These are phyloP conservation scores for Aspergillus conjunctus DNA, from an alignment of 495 filamentous ascomycete genomes.

Conservation along the genomic window DNA sequence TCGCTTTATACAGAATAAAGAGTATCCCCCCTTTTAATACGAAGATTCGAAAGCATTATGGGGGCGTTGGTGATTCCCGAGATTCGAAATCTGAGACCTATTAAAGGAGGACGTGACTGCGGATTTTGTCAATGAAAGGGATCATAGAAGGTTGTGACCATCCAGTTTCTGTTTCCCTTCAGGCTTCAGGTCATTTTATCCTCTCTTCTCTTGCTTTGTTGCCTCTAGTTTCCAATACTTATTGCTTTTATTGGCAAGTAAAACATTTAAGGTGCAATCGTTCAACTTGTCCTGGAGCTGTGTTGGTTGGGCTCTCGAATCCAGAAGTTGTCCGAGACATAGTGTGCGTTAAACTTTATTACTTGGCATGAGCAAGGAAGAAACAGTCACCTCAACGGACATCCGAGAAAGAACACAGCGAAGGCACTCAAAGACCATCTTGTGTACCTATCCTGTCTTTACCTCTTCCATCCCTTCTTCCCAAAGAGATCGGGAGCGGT, in stretches of 20 bases:
- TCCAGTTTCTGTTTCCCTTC: not conserved
- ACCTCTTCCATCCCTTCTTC: not conserved
- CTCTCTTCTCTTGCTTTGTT: not conserved
- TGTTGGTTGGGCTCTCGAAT: conserved; percentile 14
- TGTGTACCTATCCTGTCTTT: not conserved
- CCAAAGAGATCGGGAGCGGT: not conserved
- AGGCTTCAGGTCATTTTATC: not conserved
- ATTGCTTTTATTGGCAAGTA: conserved; percentile 9
- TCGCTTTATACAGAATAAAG: conserved; percentile 18
- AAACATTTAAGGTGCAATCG: conserved; percentile 9
- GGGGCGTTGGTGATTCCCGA: conserved; percentile 10
- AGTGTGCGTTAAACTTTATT: conserved; percentile 7
- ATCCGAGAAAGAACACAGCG: conserved; percentile 6
- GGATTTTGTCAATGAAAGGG: not conserved
- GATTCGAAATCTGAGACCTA: conserved; percentile 11
- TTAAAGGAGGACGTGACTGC: conserved; percentile 15
- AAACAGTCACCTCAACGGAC: conserved; percentile 6
- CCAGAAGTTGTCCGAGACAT: conserved; percentile 14
- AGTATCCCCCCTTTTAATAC: conserved; percentile 9
- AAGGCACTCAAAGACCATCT: not conserved
- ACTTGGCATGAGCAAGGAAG: not conserved
- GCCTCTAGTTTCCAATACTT: conserved; percentile 4
- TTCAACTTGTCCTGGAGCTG: conserved; percentile 1
- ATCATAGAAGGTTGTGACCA: not conserved
- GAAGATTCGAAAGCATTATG: conserved; percentile 12